Conservation (phyloP, 1,284 basidiomycete genomes). For the Wallemia hederae region DNA sequence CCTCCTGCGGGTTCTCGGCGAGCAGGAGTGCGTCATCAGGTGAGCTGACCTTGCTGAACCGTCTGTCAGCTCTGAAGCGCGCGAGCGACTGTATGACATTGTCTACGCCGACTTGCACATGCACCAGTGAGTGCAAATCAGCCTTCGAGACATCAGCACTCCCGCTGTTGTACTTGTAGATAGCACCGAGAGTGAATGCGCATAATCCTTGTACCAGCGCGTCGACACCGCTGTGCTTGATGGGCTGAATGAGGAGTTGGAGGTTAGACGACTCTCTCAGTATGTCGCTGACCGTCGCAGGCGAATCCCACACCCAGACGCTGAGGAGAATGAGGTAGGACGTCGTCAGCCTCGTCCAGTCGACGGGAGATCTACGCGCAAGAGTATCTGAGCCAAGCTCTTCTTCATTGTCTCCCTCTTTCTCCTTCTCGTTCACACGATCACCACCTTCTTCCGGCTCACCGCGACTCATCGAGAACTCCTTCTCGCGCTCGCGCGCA, state of each 20-base stretch:
- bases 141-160: neutral
- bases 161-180: constrained; percentile 66
- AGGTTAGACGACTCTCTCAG: constrained; percentile 61
- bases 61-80: neutral
- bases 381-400: neutral
- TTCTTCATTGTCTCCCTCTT: constrained; percentile 13
- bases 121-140: neutral
- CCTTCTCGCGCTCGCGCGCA: constrained; percentile 14
- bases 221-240: constrained; percentile 61
- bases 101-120: neutral
- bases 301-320: constrained; percentile 94
- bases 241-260: constrained; percentile 57
- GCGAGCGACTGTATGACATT: neutral
- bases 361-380: too few relatives aligned
- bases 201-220: constrained; percentile 67
- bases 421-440: constrained; percentile 12
- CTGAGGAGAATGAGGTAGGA: constrained; percentile 55
- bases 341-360: constrained; percentile 71
- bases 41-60: neutral
- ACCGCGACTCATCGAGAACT: constrained; percentile 5
- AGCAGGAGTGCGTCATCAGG: neutral
- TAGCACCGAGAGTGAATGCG: constrained; percentile 67
- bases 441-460: neutral
- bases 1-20: constrained; percentile 18
- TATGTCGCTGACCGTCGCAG: constrained; percentile 59